These are phyloP conservation scores for Beverwykella pulmonaria DNA, from an alignment of 495 filamentous ascomycete genomes.

Conservation along the genomic window DNA sequence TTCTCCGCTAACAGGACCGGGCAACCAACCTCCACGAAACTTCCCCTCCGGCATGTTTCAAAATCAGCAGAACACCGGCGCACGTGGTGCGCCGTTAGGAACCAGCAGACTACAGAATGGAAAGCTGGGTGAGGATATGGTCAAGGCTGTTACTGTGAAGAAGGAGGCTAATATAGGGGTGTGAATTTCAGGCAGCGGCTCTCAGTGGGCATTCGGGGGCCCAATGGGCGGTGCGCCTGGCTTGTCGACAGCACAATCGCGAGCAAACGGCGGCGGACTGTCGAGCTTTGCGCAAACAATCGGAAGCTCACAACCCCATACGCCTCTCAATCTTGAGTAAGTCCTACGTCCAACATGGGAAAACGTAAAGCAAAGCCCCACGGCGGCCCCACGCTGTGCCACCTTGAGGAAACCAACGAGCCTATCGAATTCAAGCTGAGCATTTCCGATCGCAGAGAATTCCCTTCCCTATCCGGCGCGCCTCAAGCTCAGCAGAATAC, in stretches of 20 bases:
- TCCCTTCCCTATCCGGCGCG: slow-evolving; percentile 76
- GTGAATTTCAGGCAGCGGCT: slow-evolving; percentile 24
- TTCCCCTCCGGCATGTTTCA: slow-evolving; percentile 38
- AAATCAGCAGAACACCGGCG: slow-evolving; percentile 34
- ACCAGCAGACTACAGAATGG: slow-evolving; percentile 39
- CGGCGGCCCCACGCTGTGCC: neutral
- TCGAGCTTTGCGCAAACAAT: slow-evolving; percentile 83
- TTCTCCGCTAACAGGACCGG: slow-evolving; percentile 25
- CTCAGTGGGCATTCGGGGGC: slow-evolving; percentile 46
- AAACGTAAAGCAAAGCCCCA: slow-evolving; percentile 12
- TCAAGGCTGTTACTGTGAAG: neutral
- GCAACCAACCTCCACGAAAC: slow-evolving; percentile 31
- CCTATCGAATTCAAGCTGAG: slow-evolving; percentile 12
- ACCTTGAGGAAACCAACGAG: neutral
- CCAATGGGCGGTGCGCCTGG: slow-evolving; percentile 70
- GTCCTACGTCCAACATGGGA: slow-evolving; percentile 47
- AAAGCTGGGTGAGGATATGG: slow-evolving; percentile 35
- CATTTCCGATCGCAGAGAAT: slow-evolving; percentile 61
- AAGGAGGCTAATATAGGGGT: slow-evolving; percentile 13
- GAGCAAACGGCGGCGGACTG: slow-evolving; percentile 60
- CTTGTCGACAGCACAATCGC: slow-evolving; percentile 61
- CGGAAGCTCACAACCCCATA: slow-evolving; percentile 71
- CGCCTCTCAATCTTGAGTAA: slow-evolving; percentile 80
- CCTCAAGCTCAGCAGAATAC: slow-evolving; percentile 66
- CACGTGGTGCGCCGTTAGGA: slow-evolving; percentile 33